A percentile compares a stretch with the other conserved stretches of the same genome.
These are phyloP conservation scores for Gamsiella multidivaricata DNA, from an alignment of 192 early-diverging fungal genomes.

Conservation along the genomic window DNA sequence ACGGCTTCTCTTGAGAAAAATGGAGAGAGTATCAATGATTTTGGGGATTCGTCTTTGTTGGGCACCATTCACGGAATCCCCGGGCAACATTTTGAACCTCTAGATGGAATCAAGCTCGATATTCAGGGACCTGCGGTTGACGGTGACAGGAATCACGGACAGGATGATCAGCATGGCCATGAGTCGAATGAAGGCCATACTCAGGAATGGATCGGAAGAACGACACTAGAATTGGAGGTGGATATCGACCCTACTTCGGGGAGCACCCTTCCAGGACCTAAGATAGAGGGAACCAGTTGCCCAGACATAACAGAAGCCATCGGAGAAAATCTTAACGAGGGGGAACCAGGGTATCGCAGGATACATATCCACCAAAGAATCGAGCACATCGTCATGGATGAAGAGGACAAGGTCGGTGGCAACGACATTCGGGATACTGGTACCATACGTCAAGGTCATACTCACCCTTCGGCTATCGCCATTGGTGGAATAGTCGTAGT, in stretches of 20 bases:
- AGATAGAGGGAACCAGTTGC: not conserved
- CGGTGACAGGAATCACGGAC: not conserved
- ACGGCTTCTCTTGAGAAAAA: slow-evolving; percentile 12
- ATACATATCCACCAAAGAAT: slow-evolving; percentile 18
- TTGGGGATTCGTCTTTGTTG: slow-evolving; percentile 5
- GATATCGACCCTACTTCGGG: not conserved
- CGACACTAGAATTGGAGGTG: not conserved
- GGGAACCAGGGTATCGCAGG: slow-evolving; percentile 12
- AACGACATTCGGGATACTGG: not conserved
- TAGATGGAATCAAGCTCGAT: not conserved
- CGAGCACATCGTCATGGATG: slow-evolving; percentile 15
- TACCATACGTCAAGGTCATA: not conserved
- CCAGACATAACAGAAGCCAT: not conserved
- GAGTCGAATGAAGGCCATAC: not conserved
- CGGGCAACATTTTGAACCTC: not conserved
- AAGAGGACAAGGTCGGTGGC: not conserved
- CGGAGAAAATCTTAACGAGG: not conserved
- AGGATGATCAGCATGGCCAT: not conserved
- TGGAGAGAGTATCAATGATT: slow-evolving; percentile 35
- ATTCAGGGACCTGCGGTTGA: not conserved
- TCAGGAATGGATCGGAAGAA: slow-evolving; percentile 6
- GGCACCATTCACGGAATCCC: slow-evolving; percentile 5
- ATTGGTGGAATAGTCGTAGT: slow-evolving; percentile 8
- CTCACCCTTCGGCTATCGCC: not conserved
- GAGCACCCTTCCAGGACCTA: not conserved